A percentile compares a stretch with the other conserved stretches of the same genome.
These are phyloP conservation scores for Brasenia schreberi DNA, from an alignment of 164 flowering plant genomes.

Conservation along the genomic window DNA sequence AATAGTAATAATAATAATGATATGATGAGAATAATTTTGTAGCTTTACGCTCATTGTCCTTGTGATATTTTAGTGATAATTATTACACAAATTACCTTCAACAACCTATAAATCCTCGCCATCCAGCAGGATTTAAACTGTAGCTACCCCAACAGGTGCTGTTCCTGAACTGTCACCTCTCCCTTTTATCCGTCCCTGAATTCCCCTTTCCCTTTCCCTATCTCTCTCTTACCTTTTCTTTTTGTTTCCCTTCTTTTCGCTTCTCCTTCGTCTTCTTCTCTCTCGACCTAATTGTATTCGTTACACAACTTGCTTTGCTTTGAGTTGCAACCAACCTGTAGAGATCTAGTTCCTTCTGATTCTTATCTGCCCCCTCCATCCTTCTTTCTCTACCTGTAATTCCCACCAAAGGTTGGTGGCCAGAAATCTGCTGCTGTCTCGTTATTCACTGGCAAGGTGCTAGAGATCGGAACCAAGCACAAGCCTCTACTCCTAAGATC, in stretches of 20 bases:
- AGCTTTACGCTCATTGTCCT: constrained; percentile 1
- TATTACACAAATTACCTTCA: constrained; percentile 13
- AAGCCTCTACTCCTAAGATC: constrained; percentile 64
- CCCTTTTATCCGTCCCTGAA: constrained; percentile 1
- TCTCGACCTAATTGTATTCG: constrained; percentile 3
- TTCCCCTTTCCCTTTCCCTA: background rate
- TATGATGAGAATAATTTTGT: constrained; percentile 17
- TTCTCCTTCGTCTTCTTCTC: background rate
- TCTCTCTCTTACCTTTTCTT: background rate
- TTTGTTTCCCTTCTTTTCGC: constrained; percentile 3
- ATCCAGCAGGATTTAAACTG: constrained; percentile 34
- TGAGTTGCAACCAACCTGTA: constrained; percentile 4
- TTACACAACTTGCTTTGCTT: constrained; percentile 21
- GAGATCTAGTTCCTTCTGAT: background rate
- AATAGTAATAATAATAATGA: background rate
- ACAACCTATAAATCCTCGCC: constrained; percentile 23
- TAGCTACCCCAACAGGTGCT: constrained; percentile 24
- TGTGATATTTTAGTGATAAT: constrained; percentile 15
- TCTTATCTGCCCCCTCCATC: background rate
- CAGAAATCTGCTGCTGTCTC: constrained; percentile 56
- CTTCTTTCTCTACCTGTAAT: constrained; percentile 31
- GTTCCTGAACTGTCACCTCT: constrained; percentile 11
- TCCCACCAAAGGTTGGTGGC: constrained; percentile 69
- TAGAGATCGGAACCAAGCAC: constrained; percentile 62
- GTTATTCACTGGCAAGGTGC: constrained; percentile 48